Evolutionary conservation across 2,329 filamentous ascomycete species (phyloP).

Genomic region (Penicillium sp.): DNA sequence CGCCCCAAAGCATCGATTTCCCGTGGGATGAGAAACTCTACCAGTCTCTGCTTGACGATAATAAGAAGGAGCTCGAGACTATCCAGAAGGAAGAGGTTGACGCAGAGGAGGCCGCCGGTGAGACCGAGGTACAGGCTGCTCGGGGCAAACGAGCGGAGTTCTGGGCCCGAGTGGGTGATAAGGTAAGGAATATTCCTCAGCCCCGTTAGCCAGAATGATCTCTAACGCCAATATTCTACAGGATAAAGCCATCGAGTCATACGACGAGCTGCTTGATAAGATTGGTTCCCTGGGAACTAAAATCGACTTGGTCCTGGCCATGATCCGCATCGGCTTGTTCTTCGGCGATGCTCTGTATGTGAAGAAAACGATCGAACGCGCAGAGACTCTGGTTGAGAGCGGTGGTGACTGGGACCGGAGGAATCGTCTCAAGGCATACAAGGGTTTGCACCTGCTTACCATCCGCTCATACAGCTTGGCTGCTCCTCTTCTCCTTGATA

Average conservation of each 20-base stretch:
- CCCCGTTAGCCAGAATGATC: too few species aligned
- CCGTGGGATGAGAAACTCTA: constrained; percentile 92
- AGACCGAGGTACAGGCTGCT: constrained; percentile 90
- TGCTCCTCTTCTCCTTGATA: constrained; percentile 91
- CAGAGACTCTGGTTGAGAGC: constrained; percentile 84
- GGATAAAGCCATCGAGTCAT: constrained; percentile 91
- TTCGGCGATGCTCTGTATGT: constrained; percentile 90
- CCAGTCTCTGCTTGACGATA: constrained; percentile 71
- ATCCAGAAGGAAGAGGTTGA: constrained; percentile 89
- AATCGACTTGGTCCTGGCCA: constrained; percentile 94
- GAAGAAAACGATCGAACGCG: constrained; percentile 90
- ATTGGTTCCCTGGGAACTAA: constrained; percentile 95
- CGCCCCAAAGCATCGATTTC: constrained; percentile 65
- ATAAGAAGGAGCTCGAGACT: constrained; percentile 72
- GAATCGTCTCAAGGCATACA: constrained; percentile 98
- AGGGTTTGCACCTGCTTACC: constrained; percentile 88
- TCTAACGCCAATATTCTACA: constrained; percentile 36
- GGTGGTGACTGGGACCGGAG: constrained; percentile 98
- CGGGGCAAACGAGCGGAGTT: constrained; percentile 94
- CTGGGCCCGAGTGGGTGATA: constrained; percentile 93
- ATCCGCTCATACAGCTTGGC: constrained; percentile 86
- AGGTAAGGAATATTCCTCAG: constrained; percentile 56
- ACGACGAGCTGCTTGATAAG: constrained; percentile 93
- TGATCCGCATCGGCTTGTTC: constrained; percentile 93
- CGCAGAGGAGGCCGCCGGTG: constrained; percentile 90